A percentile compares a stretch with the other conserved stretches of the same genome.
These are phyloP conservation scores for Arabidopsis arenosa DNA, from an alignment of 345 rosid genomes.

Conservation along the genomic window DNA sequence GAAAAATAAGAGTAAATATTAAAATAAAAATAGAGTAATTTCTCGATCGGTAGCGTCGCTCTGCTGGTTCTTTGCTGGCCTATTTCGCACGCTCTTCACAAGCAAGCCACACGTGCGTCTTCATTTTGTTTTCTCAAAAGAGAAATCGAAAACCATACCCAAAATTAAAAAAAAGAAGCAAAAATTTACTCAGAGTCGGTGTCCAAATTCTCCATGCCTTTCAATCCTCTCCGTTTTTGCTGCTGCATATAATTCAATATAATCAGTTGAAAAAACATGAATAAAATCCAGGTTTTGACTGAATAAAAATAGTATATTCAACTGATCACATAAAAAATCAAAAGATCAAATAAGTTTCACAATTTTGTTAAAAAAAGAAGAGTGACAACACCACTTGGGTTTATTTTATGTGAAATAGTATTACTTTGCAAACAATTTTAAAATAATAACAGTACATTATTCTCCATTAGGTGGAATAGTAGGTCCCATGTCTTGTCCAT, in stretches of 20 bases:
- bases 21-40: neutral
- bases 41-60: constrained; percentile 26
- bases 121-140: neutral
- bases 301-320: neutral
- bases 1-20: neutral
- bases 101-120: constrained; percentile 38
- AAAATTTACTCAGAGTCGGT: constrained; percentile 58
- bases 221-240: constrained; percentile 69
- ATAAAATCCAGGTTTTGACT: neutral
- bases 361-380: too few relatives aligned
- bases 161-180: neutral
- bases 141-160: neutral
- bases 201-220: constrained; percentile 72
- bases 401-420: constrained; percentile 2
- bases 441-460: constrained; percentile 28
- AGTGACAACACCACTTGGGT: constrained; percentile 17
- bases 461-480: constrained; percentile 48
- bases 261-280: constrained; percentile 3
- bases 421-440: constrained; percentile 20
- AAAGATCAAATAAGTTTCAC: neutral
- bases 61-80: constrained; percentile 18
- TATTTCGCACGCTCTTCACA: constrained; percentile 29
- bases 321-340: constrained; percentile 5
- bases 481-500: constrained; percentile 48
- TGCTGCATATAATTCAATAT: constrained; percentile 40